phyloP scores from a whole-genome alignment of 192 early-diverging fungal species.

The Backusella morwellensis region DNA sequence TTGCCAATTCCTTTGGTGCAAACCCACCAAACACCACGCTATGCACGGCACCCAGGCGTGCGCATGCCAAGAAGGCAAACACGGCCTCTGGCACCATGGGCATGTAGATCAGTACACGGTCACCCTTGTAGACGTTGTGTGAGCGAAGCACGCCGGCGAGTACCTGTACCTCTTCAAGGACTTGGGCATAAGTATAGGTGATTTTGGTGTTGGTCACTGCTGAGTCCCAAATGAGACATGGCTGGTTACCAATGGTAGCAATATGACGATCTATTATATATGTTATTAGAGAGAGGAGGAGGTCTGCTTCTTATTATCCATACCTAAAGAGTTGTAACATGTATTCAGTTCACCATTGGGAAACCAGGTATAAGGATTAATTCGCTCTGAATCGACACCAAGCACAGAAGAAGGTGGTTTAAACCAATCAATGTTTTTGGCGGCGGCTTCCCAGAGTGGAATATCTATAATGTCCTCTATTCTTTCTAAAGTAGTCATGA shows the following conservation, averaged over 20 bases:
- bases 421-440: conserved; percentile 24
- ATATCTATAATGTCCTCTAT: conserved; percentile 9
- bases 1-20: conserved; percentile 73
- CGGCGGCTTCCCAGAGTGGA: conserved; percentile 15
- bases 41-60: conserved; percentile 79
- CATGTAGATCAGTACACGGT: conserved; percentile 82
- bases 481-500: not conserved
- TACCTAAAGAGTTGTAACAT: conserved; percentile 64
- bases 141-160: conserved; percentile 62
- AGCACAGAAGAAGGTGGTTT: conserved; percentile 17
- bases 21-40: conserved; percentile 83
- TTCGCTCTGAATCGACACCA: not conserved
- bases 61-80: conserved; percentile 84
- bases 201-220: conserved; percentile 55
- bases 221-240: conserved; percentile 77
- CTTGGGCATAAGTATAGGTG: conserved; percentile 64
- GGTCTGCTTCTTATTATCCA: too few species aligned
- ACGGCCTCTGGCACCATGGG: conserved; percentile 81
- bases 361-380: conserved; percentile 60
- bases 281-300: not conserved
- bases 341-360: conserved; percentile 72
- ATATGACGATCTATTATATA: conserved; percentile 67
- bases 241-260: conserved; percentile 49
- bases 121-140: conserved; percentile 64
- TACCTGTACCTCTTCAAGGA: conserved; percentile 63